Evolutionary conservation across 2,329 filamentous ascomycete species (phyloP), one percentile per base, ranked within the genome.

Genomic region (Lachnellula hyalina): DNA sequence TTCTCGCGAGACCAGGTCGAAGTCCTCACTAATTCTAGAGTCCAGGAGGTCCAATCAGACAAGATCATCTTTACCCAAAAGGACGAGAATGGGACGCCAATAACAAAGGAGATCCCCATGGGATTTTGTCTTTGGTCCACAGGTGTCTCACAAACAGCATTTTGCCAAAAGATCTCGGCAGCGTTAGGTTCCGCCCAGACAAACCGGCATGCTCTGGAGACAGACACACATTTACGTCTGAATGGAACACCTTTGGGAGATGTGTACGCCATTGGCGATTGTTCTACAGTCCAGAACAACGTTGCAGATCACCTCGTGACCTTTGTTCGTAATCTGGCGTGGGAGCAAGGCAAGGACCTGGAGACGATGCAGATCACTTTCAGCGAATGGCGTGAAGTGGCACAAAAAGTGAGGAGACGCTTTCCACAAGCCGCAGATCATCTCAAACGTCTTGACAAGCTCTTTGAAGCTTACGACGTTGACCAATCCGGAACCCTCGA

Each of bases 41-140:
- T 99, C 19, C 90, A 92, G 72, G 93, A 96, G 71, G 91, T 99
- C 15, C 80, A 80, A 44, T 71, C 81, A 0, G 90, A 97, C 70
- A 88, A 83, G 66, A 96, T 99, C 57, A 73, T 96, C 23, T 99
- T 96, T 74, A 88, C 87, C 0, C 92, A 99, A 70, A 87, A 89
- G 67, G 78, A 79, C 48, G 82, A 88, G 3, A 77, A 90, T 52
- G 91, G 90, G 44, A 82, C 84, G 32, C 72, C 85, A 0, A 65
- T 96, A n/a, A 87, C 85, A 23, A 99, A 99, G 71, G 94, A 99
- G 66, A 83, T 99, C 0, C 93, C 94, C 0, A 92, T 90, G 77
- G 94, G 91, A 28, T 96, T 99, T 75, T 97, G 94, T 65, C 78
- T 99, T 14, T 99, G 94, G 94, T 97, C 94, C 0, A 99, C 94